Percentiles rank a stretch among this genome's conserved stretches.
phyloP scores from a whole-genome alignment of 495 filamentous ascomycete genomes.

The Daldinia bambusicola region DNA sequence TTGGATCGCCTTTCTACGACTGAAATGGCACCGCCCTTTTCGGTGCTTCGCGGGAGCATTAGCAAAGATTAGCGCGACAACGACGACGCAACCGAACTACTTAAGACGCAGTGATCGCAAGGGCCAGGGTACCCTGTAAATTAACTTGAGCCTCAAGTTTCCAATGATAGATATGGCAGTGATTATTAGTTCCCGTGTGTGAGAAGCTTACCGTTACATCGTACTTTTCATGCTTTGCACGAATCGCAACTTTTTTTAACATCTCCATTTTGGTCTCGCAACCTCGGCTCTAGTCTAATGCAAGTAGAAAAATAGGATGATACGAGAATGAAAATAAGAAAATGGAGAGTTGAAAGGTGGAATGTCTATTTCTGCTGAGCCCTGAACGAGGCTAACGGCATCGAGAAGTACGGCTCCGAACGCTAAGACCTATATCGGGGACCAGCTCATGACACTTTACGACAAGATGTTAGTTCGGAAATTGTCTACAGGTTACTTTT shows the following conservation, averaged over 20 bases:
- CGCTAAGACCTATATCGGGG: not conserved
- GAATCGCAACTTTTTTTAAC: slow-evolving; percentile 47
- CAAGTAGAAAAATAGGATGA: not conserved
- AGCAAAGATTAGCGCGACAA: slow-evolving; percentile 7
- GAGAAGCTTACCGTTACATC: slow-evolving; percentile 46
- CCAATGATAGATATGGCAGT: not conserved
- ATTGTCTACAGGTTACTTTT: not conserved
- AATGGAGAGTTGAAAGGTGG: not conserved
- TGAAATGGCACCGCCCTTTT: slow-evolving; percentile 43
- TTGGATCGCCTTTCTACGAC: slow-evolving; percentile 36
- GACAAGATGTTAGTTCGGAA: not conserved
- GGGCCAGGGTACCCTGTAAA: slow-evolving; percentile 30
- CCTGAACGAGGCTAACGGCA: slow-evolving; percentile 6
- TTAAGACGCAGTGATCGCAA: slow-evolving; percentile 46
- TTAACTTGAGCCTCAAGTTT: slow-evolving; percentile 18
- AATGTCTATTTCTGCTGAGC: not conserved
- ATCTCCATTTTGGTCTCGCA: slow-evolving; percentile 8
- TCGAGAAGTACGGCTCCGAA: slow-evolving; percentile 28
- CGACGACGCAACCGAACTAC: slow-evolving; percentile 18
- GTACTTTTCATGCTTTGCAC: slow-evolving; percentile 50
- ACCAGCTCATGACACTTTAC: slow-evolving; percentile 11
- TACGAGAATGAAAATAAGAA: not conserved
- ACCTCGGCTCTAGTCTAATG: not conserved
- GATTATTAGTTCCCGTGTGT: not conserved
- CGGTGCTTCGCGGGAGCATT: slow-evolving; percentile 37